Evolutionary conservation across 2,329 filamentous ascomycete species (phyloP), one percentile per base, ranked within the genome.

Genomic region (Cladosporium austrohemisphaericum): DNA sequence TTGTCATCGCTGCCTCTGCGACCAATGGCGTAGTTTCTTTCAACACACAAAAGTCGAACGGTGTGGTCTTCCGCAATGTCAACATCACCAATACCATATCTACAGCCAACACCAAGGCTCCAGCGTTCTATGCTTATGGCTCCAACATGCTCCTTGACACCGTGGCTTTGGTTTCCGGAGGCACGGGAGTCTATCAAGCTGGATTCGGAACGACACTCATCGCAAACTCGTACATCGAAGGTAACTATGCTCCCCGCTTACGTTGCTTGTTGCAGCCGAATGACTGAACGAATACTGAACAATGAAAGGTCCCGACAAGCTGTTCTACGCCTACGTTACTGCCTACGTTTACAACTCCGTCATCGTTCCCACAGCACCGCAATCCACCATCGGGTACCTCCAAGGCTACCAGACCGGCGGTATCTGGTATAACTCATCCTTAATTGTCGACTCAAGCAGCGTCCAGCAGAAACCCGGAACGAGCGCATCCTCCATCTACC

Each of bases 271-370:
- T 5, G 3, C 5, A 3, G 14, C 13, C 14, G 23, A 41, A 6
- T 7, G 2, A 19, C 3, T 8, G 2, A 13, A 28, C n/a, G 9
- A 18, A 28, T 23, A 7, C 41, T 45, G n/a, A 44, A 18, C 13
- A 3, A 62, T 75, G 8, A 68, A 74, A 52, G 72, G 69, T 1
- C 52, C 62, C 5, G 68, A 72, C 37, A 73, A 73, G 53, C 54
- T 71, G 2, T 65, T 76, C 44, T 70, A 68, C 49, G 65, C 67
- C 20, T 69, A 65, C 7, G 64, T 67, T 0, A 68, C 67, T 9
- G 51, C 71, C 0, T 75, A 75, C 50, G 54, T 76, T 0, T 76
- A 69, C 51, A 65, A 66, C n/a, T 70, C 73, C 0, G 71, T 67
- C 0, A 69, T 76, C 41, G 67, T 69, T 0, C 65, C 71, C 0